Evolutionary conservation across 331 rosid genomes (phyloP).

Genomic region (Malus hybrid): DNA sequence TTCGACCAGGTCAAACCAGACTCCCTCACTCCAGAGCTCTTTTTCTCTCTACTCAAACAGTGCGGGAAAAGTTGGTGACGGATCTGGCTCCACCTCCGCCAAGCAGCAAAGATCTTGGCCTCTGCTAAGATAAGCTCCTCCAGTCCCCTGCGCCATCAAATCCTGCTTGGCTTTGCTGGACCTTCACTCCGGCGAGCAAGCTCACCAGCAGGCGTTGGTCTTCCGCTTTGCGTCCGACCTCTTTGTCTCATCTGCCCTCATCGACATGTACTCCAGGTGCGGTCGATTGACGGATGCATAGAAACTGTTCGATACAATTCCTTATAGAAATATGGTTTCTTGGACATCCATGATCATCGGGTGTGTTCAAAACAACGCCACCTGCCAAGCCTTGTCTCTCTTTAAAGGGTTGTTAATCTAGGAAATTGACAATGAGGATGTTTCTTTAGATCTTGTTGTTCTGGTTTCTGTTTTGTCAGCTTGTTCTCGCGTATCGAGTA

Average conservation of each 20-base stretch:
- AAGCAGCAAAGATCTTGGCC: too few species aligned
- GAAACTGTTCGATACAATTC: constrained; percentile 62
- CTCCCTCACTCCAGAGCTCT: too few species aligned
- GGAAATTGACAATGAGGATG: constrained; percentile 25
- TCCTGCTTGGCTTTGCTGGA: too few species aligned
- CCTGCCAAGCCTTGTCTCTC: constrained; percentile 35
- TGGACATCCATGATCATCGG: constrained; percentile 78
- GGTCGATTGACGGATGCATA: constrained; percentile 47
- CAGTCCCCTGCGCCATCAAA: too few species aligned
- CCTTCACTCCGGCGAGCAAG: too few species aligned
- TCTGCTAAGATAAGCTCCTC: too few species aligned
- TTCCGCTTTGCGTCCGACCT: constrained; percentile 54
- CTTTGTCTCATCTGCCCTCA: constrained; percentile 67
- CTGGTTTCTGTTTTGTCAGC: constrained; percentile 70
- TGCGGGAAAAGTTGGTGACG: too few species aligned
- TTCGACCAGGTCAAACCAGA: too few species aligned
- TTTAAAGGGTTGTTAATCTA: constrained; percentile 55
- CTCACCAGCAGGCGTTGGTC: constrained; percentile 39
- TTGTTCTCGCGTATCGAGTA: constrained; percentile 43
- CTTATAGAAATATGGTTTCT: constrained; percentile 56
- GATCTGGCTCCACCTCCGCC: background rate
- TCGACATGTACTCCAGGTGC: constrained; percentile 73
- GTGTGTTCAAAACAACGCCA: constrained; percentile 41
- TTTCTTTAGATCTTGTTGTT: constrained; percentile 43
- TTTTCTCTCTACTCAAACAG: too few species aligned